A percentile compares a stretch with the other conserved stretches of the same genome.
Evolutionary conservation across 1,284 basidiomycete species (phyloP).

Genomic region (Erythrobasidium hasegawianum): DNA sequence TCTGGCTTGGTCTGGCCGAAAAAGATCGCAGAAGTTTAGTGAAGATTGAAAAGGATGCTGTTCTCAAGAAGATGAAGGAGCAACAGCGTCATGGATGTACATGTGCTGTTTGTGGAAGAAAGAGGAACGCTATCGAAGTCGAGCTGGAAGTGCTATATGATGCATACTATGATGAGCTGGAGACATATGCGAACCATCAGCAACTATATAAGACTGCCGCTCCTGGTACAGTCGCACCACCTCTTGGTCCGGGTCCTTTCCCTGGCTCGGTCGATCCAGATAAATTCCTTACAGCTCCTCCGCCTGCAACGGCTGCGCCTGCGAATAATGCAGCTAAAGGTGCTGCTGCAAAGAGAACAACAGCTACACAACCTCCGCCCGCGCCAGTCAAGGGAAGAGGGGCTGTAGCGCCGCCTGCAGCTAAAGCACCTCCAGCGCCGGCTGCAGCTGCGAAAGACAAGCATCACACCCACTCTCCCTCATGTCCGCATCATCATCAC

Average conservation of each 20-base stretch:
- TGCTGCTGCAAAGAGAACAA: background rate
- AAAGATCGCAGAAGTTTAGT: slow-evolving; percentile 84
- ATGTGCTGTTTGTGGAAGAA: slow-evolving; percentile 94
- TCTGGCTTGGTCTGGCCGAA: slow-evolving; percentile 88
- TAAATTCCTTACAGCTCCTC: slow-evolving; percentile 38
- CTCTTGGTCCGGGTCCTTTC: slow-evolving; percentile 94
- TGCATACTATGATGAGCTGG: slow-evolving; percentile 99
- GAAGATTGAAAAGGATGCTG: slow-evolving; percentile 94
- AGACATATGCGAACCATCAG: slow-evolving; percentile 96
- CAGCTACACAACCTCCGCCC: slow-evolving; percentile 15
- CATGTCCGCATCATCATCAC: slow-evolving; percentile 45
- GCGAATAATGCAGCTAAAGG: background rate
- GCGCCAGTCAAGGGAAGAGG: background rate
- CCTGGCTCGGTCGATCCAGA: slow-evolving; percentile 95
- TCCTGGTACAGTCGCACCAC: slow-evolving; percentile 61
- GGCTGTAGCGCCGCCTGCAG: background rate
- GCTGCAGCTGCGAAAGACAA: slow-evolving; percentile 33
- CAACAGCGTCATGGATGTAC: slow-evolving; percentile 93
- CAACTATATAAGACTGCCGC: slow-evolving; percentile 71
- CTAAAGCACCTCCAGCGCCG: slow-evolving; percentile 16
- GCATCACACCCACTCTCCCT: slow-evolving; percentile 42
- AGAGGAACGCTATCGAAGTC: slow-evolving; percentile 96
- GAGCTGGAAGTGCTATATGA: slow-evolving; percentile 99
- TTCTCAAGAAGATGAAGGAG: slow-evolving; percentile 97
- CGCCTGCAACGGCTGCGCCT: slow-evolving; percentile 16